Percentiles rank a stretch among this genome's conserved stretches.
phyloP scores from a whole-genome alignment of 2,329 filamentous ascomycete genomes.

The Verticillium nubilum region DNA sequence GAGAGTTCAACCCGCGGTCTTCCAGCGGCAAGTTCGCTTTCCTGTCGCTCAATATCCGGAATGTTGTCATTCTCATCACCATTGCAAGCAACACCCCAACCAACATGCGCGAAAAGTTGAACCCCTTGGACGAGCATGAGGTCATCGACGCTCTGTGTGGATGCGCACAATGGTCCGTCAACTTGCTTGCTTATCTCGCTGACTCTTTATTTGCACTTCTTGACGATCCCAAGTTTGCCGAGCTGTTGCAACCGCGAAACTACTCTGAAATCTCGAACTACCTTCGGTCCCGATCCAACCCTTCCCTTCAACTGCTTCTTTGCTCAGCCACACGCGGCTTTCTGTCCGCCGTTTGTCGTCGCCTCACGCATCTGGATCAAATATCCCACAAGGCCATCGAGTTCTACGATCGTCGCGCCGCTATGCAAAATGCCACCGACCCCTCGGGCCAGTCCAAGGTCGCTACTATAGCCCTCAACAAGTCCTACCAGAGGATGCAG shows the following conservation, averaged over 20 bases:
- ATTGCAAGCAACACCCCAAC: constrained; percentile 54
- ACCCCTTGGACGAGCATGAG: constrained; percentile 63
- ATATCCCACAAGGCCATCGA: constrained; percentile 43
- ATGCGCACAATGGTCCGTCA: constrained; percentile 72
- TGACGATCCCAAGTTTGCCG: constrained; percentile 45
- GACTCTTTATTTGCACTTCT: constrained; percentile 53
- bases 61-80: constrained; percentile 61
- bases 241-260: constrained; percentile 40
- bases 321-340: constrained; percentile 71
- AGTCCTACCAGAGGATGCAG: constrained; percentile 50
- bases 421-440: constrained; percentile 35
- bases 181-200: constrained; percentile 60
- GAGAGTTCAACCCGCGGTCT: constrained; percentile 54
- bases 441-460: constrained; percentile 29
- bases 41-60: constrained; percentile 68
- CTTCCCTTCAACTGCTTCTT: constrained; percentile 60
- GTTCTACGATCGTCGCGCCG: constrained; percentile 38
- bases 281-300: constrained; percentile 48
- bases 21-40: constrained; percentile 71
- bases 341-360: constrained; percentile 62
- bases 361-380: constrained; percentile 51
- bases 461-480: constrained; percentile 48
- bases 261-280: constrained; percentile 45
- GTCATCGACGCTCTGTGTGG: constrained; percentile 68
- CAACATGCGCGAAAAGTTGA: constrained; percentile 48